These are phyloP conservation scores for Tricholoma saponaceum DNA, from an alignment of 768 basidiomycete genomes.

Conservation along the genomic window DNA sequence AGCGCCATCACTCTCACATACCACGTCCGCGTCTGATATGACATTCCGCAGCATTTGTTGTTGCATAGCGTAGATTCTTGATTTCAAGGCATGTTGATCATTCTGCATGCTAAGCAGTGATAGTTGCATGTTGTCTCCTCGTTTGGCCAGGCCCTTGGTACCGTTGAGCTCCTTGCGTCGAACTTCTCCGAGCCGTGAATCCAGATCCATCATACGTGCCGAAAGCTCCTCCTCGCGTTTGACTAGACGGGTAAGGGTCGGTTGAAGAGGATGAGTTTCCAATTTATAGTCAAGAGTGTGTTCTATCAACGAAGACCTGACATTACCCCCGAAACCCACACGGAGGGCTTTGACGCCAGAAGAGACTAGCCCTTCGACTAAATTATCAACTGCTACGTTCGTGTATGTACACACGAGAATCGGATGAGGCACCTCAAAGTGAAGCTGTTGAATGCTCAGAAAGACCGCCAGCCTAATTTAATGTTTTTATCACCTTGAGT, in stretches of 20 bases:
- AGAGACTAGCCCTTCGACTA: constrained; percentile 67
- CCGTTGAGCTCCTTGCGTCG: constrained; percentile 14
- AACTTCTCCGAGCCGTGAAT: constrained; percentile 14
- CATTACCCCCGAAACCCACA: constrained; percentile 60
- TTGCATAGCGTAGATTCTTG: constrained; percentile 49
- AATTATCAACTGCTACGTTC: constrained; percentile 89
- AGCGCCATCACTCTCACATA: constrained; percentile 32
- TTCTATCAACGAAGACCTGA: constrained; percentile 49
- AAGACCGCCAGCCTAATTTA: neutral
- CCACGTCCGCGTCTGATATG: constrained; percentile 67
- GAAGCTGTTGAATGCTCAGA: constrained; percentile 35
- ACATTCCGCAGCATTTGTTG: constrained; percentile 64
- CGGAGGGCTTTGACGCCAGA: constrained; percentile 71
- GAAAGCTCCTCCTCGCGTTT: constrained; percentile 32
- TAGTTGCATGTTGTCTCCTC: constrained; percentile 28
- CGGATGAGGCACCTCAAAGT: constrained; percentile 81
- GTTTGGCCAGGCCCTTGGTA: constrained; percentile 14
- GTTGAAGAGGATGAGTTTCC: constrained; percentile 52
- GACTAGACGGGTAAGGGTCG: constrained; percentile 36
- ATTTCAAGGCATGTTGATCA: constrained; percentile 25
- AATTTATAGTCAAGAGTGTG: constrained; percentile 66
- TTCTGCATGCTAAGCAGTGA: constrained; percentile 24
- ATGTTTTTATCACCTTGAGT: constrained; percentile 52
- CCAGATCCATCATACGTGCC: constrained; percentile 21
- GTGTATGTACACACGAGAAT: constrained; percentile 93